Evolutionary conservation across 768 basidiomycete species (phyloP).

Genomic region (Suillus decipiens): DNA sequence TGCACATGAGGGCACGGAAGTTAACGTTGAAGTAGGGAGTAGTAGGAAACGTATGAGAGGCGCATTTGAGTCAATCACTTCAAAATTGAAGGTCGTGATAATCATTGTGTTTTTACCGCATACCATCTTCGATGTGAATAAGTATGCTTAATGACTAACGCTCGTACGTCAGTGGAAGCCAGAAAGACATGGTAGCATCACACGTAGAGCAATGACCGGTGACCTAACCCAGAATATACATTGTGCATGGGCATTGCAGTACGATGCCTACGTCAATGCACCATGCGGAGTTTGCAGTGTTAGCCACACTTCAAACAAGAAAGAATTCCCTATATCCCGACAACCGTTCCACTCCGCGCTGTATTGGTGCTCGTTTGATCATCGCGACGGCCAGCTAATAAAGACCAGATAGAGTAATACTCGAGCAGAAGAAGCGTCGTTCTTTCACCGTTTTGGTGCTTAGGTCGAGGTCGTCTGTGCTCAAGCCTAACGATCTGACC

Average conservation of each 20-base stretch:
- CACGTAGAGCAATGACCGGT: background rate
- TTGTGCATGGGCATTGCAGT: background rate
- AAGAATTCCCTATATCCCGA: conserved; percentile 59
- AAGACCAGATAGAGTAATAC: conserved; percentile 47
- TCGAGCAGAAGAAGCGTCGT: background rate
- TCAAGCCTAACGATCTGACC: conserved; percentile 29
- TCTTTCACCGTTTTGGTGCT: conserved; percentile 68
- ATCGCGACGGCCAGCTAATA: conserved; percentile 73
- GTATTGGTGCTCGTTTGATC: conserved; percentile 74
- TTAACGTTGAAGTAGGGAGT: background rate
- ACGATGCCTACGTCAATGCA: conserved; percentile 17
- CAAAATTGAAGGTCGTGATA: background rate
- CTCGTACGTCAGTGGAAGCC: too few relatives aligned
- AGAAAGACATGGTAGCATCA: background rate
- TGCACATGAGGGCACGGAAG: too few relatives aligned
- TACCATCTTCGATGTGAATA: background rate
- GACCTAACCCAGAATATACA: background rate
- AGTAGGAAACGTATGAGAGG: background rate
- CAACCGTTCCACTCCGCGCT: conserved; percentile 55
- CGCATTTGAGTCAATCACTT: background rate
- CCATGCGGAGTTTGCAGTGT: conserved; percentile 16
- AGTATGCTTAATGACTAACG: too few relatives aligned
- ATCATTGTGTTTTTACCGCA: background rate
- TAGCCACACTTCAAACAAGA: background rate
- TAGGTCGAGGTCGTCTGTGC: conserved; percentile 42